Evolutionary conservation across 163 green algal genomes (phyloP).

Genomic region (Prototheca stagnorum): DNA sequence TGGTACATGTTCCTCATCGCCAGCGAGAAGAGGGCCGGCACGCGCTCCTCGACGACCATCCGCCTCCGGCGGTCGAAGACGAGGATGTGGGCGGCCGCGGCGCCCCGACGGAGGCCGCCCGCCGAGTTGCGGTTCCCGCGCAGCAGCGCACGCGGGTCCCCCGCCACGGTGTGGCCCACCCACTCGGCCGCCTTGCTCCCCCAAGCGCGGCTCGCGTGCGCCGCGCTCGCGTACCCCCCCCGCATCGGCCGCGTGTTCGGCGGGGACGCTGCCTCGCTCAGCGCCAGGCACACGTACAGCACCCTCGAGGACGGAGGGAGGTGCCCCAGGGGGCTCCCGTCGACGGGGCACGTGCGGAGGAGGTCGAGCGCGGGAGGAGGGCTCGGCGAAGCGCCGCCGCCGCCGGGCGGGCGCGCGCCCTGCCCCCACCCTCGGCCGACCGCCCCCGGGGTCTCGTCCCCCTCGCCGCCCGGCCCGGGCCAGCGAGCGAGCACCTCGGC

Average conservation of each 20-base stretch:
- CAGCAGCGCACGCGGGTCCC: background rate
- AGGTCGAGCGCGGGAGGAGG: too few species aligned
- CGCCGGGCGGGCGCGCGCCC: too few species aligned
- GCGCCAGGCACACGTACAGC: too few species aligned
- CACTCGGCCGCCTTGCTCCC: conserved; percentile 28
- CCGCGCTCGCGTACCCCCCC: conserved; percentile 20
- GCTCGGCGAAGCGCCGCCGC: too few species aligned
- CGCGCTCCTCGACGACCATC: conserved; percentile 26
- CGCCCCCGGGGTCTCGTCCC: too few species aligned
- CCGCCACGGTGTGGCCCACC: conserved; percentile 17
- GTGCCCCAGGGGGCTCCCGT: too few species aligned
- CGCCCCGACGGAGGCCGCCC: conserved; percentile 9
- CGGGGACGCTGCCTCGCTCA: too few species aligned
- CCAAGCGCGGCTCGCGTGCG: conserved; percentile 20
- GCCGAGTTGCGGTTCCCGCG: conserved; percentile 7
- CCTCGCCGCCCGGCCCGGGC: too few species aligned
- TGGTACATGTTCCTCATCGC: conserved; percentile 41
- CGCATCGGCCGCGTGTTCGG: conserved; percentile 3
- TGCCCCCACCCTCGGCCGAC: too few species aligned
- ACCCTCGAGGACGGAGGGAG: too few species aligned
- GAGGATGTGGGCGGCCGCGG: conserved; percentile 20
- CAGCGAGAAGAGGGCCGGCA: conserved; percentile 21
- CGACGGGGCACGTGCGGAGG: too few species aligned
- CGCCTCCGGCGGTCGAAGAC: conserved; percentile 18
- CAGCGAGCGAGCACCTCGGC: too few species aligned